Evolutionary conservation across 257 asterid species (phyloP), one percentile per base, ranked within the genome.

Genomic region (Fraxinus cuspidata): DNA sequence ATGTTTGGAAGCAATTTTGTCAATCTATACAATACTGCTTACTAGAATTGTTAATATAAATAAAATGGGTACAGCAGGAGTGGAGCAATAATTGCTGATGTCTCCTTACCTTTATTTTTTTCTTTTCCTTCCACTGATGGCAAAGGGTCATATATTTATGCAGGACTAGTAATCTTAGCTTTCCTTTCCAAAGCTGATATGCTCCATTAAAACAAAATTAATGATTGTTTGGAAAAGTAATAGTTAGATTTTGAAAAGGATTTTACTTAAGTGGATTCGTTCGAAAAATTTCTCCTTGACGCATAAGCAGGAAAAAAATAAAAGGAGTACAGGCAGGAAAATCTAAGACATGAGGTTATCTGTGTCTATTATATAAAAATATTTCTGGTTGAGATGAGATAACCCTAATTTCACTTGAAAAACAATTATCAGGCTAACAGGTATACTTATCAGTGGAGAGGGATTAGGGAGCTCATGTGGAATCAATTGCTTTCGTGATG

Each of bases 41-140:
- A 19, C 70, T n/a, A 58, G 67, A 79, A 31, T 8, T 47, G 32
- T 25, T 23, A 49, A 25, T 47, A 35, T 70, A 47, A 31, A 76
- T 70, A 66, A 77, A 65, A 47, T 73, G 19, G 64, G 63, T 71
- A 66, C 31, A 6, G 51, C 31, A 27, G 77, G 40, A 49, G 64
- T 3, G 7, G 67, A 60, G 32, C 65, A 60, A 21, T 21, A 32
- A 32, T 32, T 4, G 35, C 35, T 32, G 35, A 32, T 32, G 5
- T 6, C 31, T 60, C 28, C 31, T 60, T 60, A 23, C 29, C 31
- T 25, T 60, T 60, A 0, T 3, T 5, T 32, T 32, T 32, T 23
- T 23, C 31, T 53, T 53, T 16, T 19, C 64, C 64, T 5, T 53
- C 25, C 23, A 60, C 67, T 60, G 11, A 3, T 23, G 15, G 29